These are phyloP conservation scores for Elongisporangium undulatum DNA, from an alignment of 352 stramenopile species.

Conservation along the genomic window DNA sequence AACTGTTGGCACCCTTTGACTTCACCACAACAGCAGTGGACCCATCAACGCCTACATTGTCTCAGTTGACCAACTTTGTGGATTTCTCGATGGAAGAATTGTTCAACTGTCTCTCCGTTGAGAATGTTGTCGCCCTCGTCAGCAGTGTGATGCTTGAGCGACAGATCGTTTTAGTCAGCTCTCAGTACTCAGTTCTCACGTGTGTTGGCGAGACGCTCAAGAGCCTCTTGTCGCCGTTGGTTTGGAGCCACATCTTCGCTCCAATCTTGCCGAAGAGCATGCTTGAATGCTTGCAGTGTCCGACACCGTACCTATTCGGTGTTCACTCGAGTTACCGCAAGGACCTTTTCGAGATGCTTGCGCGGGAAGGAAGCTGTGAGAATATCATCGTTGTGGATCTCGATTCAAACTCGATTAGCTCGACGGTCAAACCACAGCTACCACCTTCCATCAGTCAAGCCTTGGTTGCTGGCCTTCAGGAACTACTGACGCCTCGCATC, in stretches of 20 bases:
- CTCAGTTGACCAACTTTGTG: slow-evolving; percentile 51
- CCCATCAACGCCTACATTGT: slow-evolving; percentile 17
- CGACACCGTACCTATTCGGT: slow-evolving; percentile 85
- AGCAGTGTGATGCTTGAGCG: slow-evolving; percentile 73
- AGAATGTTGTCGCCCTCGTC: slow-evolving; percentile 64
- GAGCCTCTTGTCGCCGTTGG: slow-evolving; percentile 64
- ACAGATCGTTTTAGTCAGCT: slow-evolving; percentile 78
- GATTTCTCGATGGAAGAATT: slow-evolving; percentile 84
- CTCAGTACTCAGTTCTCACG: slow-evolving; percentile 75
- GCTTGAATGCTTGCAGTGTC: slow-evolving; percentile 80
- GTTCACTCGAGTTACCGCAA: slow-evolving; percentile 66
- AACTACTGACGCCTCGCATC: slow-evolving; percentile 68
- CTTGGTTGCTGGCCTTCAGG: slow-evolving; percentile 42
- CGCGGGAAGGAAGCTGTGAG: slow-evolving; percentile 65
- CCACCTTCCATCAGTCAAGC: slow-evolving; percentile 36
- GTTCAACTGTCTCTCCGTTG: slow-evolving; percentile 72
- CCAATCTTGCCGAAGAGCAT: slow-evolving; percentile 78
- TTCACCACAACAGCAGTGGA: slow-evolving; percentile 23
- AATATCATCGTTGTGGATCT: slow-evolving; percentile 73
- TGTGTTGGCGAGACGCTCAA: slow-evolving; percentile 76
- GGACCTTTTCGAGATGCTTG: slow-evolving; percentile 71
- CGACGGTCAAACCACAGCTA: slow-evolving; percentile 30
- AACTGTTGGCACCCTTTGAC: slow-evolving; percentile 63
- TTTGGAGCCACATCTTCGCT: slow-evolving; percentile 86
- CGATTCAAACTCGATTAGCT: slow-evolving; percentile 55